Evolutionary conservation across 2,329 filamentous ascomycete species (phyloP).

Genomic region (Pseudocercospora fijiensis): DNA sequence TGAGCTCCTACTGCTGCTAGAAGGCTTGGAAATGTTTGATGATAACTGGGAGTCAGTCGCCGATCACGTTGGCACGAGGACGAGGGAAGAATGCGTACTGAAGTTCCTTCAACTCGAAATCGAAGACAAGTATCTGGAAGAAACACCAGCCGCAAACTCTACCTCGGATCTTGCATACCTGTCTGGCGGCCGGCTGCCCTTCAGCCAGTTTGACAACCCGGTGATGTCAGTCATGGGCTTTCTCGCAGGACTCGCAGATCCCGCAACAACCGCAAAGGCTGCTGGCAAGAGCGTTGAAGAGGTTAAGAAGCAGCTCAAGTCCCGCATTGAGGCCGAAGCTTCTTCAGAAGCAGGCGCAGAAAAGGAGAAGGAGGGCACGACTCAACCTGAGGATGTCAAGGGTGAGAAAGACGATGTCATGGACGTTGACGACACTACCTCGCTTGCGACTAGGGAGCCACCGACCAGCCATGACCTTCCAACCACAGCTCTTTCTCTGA

Average conservation of each 20-base stretch:
- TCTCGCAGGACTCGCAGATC: constrained; percentile 85
- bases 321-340: constrained; percentile 67
- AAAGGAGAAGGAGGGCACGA: constrained; percentile 55
- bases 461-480: constrained; percentile 47
- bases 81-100: constrained; percentile 91
- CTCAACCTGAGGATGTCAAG: constrained; percentile 39
- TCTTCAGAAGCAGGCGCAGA: constrained; percentile 46
- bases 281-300: constrained; percentile 84
- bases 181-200: constrained; percentile 74
- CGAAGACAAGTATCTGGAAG: constrained; percentile 91
- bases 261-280: constrained; percentile 83
- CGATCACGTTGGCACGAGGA: constrained; percentile 86
- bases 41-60: constrained; percentile 95
- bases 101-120: constrained; percentile 97
- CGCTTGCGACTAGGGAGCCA: constrained; percentile 51
- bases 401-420: constrained; percentile 52
- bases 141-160: constrained; percentile 55
- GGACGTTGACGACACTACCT: constrained; percentile 58
- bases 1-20: constrained; percentile 83
- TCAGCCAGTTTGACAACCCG: constrained; percentile 90
- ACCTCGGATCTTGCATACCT: constrained; percentile 64
- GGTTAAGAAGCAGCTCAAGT: constrained; percentile 75
- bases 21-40: constrained; percentile 88
- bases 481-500: constrained; percentile 79
- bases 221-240: constrained; percentile 96